These are phyloP conservation scores for Breynia disticha DNA, from an alignment of 441 rosid species.

Conservation along the genomic window DNA sequence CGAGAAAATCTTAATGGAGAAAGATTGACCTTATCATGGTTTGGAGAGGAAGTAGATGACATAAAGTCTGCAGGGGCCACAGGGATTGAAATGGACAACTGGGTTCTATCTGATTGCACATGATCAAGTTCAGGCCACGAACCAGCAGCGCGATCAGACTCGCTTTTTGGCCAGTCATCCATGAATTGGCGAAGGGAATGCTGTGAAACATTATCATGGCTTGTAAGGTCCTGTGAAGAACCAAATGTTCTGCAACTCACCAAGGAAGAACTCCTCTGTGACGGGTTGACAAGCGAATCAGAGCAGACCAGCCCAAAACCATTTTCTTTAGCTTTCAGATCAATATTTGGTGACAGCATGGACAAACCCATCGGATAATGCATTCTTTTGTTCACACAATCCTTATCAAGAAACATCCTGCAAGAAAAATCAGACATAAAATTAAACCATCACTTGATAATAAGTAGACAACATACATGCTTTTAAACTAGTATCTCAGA, in stretches of 20 bases:
- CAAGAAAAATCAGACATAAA: background rate
- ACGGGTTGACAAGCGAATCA: conserved; percentile 30
- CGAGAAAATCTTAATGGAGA: conserved; percentile 44
- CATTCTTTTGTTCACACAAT: conserved; percentile 15
- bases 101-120: conserved; percentile 38
- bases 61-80: conserved; percentile 32
- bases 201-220: conserved; percentile 29
- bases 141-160: conserved; percentile 23
- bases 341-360: conserved; percentile 18
- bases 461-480: background rate
- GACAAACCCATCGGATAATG: conserved; percentile 23
- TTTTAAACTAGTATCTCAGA: background rate
- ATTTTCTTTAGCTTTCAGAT: conserved; percentile 25
- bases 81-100: conserved; percentile 46
- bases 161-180: conserved; percentile 46
- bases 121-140: conserved; percentile 37
- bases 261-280: conserved; percentile 22
- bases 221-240: conserved; percentile 19
- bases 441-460: background rate
- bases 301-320: conserved; percentile 30
- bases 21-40: conserved; percentile 26
- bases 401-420: conserved; percentile 31
- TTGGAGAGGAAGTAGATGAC: conserved; percentile 46
- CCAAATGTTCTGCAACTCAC: conserved; percentile 24
- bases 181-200: conserved; percentile 44